These are phyloP conservation scores for Balakata baccata DNA, from an alignment of 345 rosid genomes.

Conservation along the genomic window DNA sequence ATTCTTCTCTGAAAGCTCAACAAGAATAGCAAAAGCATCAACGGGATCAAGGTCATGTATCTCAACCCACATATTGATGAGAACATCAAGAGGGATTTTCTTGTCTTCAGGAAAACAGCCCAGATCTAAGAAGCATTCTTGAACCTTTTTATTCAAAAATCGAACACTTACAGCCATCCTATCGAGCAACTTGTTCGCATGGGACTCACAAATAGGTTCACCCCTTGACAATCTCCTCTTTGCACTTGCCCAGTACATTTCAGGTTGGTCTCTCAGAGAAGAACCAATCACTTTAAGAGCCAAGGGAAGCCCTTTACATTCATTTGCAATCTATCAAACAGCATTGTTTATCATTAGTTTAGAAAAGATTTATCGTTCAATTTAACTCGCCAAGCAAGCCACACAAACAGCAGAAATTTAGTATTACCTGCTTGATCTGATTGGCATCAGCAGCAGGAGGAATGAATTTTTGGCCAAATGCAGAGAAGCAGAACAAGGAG, in stretches of 20 bases:
- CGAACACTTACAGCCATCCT: constrained; percentile 72
- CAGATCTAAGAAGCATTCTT: constrained; percentile 83
- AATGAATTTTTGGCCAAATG: constrained; percentile 60
- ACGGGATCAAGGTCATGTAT: constrained; percentile 54
- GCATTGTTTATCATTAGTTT: neutral
- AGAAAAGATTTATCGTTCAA: constrained; percentile 4
- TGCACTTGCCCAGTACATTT: constrained; percentile 69
- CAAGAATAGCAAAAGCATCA: constrained; percentile 60
- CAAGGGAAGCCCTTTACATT: constrained; percentile 90
- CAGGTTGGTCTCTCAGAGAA: constrained; percentile 57
- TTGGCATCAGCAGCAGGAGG: constrained; percentile 48
- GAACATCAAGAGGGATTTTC: constrained; percentile 80
- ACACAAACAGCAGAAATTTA: neutral
- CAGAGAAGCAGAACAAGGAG: constrained; percentile 65
- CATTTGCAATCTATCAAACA: constrained; percentile 55
- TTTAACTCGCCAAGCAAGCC: neutral
- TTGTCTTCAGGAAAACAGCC: constrained; percentile 97
- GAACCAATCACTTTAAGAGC: constrained; percentile 96
- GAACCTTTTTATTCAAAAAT: constrained; percentile 43
- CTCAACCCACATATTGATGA: constrained; percentile 86
- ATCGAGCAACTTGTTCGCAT: constrained; percentile 59
- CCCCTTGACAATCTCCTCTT: constrained; percentile 56
- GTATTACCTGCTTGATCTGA: constrained; percentile 64
- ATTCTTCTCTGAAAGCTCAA: constrained; percentile 71
- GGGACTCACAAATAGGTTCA: constrained; percentile 72